Conservation (phyloP, 1,284 basidiomycete species). For the Ganoderma multipileum region DNA sequence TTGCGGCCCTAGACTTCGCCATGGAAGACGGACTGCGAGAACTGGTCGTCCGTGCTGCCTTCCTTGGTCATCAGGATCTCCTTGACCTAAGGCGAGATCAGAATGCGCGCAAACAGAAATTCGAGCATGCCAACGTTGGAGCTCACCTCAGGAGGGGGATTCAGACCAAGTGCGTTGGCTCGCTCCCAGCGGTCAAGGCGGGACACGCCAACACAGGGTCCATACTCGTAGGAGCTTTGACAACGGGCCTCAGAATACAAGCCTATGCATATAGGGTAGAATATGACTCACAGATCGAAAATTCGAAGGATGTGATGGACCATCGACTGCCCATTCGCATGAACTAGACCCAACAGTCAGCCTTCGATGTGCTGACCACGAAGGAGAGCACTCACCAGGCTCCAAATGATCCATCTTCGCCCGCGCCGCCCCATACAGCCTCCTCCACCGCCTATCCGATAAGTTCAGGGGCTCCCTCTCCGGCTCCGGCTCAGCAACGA, state of each 20-base stretch:
- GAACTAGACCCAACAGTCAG: conserved; percentile 51
- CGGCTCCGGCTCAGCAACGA: conserved; percentile 18
- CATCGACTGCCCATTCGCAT: conserved; percentile 64
- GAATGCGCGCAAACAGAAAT: neutral
- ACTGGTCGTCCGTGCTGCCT: conserved; percentile 51
- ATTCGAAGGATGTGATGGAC: conserved; percentile 78
- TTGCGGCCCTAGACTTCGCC: conserved; percentile 45
- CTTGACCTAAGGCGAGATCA: conserved; percentile 58
- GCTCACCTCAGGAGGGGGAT: conserved; percentile 82
- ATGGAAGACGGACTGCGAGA: conserved; percentile 58
- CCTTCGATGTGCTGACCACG: neutral
- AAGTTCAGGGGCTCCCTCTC: conserved; percentile 42
- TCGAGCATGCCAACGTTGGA: neutral
- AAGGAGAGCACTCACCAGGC: conserved; percentile 57
- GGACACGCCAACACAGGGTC: conserved; percentile 85
- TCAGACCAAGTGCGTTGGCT: conserved; percentile 80
- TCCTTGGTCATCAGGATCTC: conserved; percentile 73
- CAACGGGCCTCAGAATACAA: conserved; percentile 9
- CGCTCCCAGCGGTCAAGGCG: conserved; percentile 91
- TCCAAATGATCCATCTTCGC: conserved; percentile 60
- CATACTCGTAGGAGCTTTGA: conserved; percentile 80
- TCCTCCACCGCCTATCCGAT: conserved; percentile 60
- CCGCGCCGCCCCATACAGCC: conserved; percentile 53
- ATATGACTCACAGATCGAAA: conserved; percentile 72
- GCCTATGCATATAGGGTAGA: conserved; percentile 8